A percentile compares a stretch with the other conserved stretches of the same genome.
phyloP scores from a whole-genome alignment of 257 asterid genomes.

The Buddleja alternifolia region DNA sequence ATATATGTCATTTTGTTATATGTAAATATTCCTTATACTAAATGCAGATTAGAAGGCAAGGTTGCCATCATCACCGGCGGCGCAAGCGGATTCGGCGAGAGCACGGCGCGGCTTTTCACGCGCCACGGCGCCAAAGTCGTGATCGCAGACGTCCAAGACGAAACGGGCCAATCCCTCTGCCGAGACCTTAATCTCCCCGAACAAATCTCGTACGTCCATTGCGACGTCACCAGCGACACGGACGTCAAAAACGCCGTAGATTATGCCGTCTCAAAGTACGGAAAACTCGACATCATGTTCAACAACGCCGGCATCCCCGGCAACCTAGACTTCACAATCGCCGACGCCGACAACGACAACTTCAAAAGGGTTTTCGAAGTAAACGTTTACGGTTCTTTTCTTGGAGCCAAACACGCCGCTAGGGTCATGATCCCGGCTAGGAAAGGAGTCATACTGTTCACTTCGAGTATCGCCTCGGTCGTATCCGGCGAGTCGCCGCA shows the following conservation, averaged over 20 bases:
- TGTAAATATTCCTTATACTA: background rate
- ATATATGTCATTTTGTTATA: background rate
- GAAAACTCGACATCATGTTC: slow-evolving; percentile 76
- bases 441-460: slow-evolving; percentile 58
- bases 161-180: slow-evolving; percentile 46
- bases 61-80: slow-evolving; percentile 87
- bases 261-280: slow-evolving; percentile 46
- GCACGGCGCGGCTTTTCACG: slow-evolving; percentile 61
- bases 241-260: slow-evolving; percentile 49
- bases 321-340: slow-evolving; percentile 48
- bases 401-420: slow-evolving; percentile 79
- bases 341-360: slow-evolving; percentile 50
- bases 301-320: slow-evolving; percentile 84
- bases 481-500: slow-evolving; percentile 66
- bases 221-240: slow-evolving; percentile 59
- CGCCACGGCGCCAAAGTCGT: slow-evolving; percentile 75
- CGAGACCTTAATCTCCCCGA: slow-evolving; percentile 36
- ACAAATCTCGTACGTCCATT: slow-evolving; percentile 55
- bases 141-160: slow-evolving; percentile 79
- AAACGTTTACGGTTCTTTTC: slow-evolving; percentile 66
- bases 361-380: slow-evolving; percentile 70
- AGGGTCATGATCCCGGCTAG: slow-evolving; percentile 75
- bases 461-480: slow-evolving; percentile 62
- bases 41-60: slow-evolving; percentile 66
- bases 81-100: slow-evolving; percentile 86